phyloP scores from a whole-genome alignment of 2,329 filamentous ascomycete genomes.

The Rosellinia necatrix region DNA sequence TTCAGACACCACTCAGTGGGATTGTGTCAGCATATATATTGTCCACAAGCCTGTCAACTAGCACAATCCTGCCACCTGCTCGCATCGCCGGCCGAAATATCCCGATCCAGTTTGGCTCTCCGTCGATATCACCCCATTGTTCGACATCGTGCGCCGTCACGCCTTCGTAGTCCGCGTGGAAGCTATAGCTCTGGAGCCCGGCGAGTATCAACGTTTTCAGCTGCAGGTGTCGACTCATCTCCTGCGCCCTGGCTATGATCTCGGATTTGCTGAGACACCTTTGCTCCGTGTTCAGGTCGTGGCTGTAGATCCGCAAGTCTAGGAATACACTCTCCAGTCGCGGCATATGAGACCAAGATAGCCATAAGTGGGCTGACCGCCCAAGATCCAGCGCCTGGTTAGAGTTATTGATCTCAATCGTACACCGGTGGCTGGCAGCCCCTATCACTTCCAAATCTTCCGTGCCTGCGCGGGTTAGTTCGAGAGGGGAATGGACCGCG shows the following conservation, averaged over 20 bases:
- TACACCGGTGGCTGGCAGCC: neutral
- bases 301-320: constrained; percentile 36
- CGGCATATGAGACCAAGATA: constrained; percentile 37
- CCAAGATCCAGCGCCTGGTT: constrained; percentile 30
- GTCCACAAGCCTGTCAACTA: constrained; percentile 32
- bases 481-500: constrained; percentile 31
- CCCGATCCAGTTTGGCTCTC: constrained; percentile 37
- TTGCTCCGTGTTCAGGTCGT: constrained; percentile 30
- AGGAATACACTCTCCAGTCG: constrained; percentile 34
- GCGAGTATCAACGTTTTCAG: constrained; percentile 34
- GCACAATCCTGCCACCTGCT: constrained; percentile 32
- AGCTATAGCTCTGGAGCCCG: constrained; percentile 36
- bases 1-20: neutral
- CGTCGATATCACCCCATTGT: constrained; percentile 25
- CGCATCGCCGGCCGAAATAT: constrained; percentile 31
- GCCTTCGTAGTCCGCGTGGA: constrained; percentile 20
- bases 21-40: neutral
- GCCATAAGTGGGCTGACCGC: constrained; percentile 30
- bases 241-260: constrained; percentile 26
- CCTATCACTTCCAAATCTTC: constrained; percentile 1
- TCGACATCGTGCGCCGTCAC: constrained; percentile 26
- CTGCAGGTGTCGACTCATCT: constrained; percentile 33
- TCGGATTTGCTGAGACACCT: constrained; percentile 29
- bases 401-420: constrained; percentile 13
- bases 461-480: constrained; percentile 22